A percentile compares a stretch with the other conserved stretches of the same genome.
These are phyloP conservation scores for Microsporum canis DNA, from an alignment of 2,329 filamentous ascomycete species.

Conservation along the genomic window DNA sequence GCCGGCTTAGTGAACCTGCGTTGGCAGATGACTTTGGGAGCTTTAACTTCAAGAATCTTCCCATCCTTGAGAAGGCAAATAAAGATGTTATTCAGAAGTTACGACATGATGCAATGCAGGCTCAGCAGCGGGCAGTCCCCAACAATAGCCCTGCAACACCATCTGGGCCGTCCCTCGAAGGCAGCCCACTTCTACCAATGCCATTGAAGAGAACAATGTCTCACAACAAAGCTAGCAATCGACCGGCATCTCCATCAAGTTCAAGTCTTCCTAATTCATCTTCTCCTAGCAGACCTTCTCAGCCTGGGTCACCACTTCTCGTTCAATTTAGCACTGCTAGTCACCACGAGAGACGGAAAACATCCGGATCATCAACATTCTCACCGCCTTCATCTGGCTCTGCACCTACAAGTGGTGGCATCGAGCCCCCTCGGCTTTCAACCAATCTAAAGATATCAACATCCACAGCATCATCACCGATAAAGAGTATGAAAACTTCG, in stretches of 20 bases:
- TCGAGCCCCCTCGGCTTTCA: constrained; percentile 57
- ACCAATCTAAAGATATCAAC: constrained; percentile 39
- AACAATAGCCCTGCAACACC: constrained; percentile 25
- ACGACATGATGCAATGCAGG: constrained; percentile 75
- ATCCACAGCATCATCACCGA: constrained; percentile 45
- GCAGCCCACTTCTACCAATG: constrained; percentile 70
- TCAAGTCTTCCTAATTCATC: constrained; percentile 72
- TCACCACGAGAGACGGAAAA: constrained; percentile 74
- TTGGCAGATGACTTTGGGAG: constrained; percentile 86
- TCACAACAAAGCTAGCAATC: constrained; percentile 62
- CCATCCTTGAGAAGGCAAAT: constrained; percentile 93
- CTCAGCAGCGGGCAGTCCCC: constrained; percentile 43
- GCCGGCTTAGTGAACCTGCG: constrained; percentile 82
- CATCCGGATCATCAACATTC: constrained; percentile 75
- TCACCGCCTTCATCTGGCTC: constrained; percentile 48
- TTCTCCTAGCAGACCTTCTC: constrained; percentile 75
- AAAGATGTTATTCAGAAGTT: constrained; percentile 98
- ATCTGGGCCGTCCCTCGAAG: constrained; percentile 62
- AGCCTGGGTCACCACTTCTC: constrained; percentile 80
- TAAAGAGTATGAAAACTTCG: constrained; percentile 34
- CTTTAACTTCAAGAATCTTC: constrained; percentile 94
- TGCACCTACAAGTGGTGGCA: constrained; percentile 42
- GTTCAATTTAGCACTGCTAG: constrained; percentile 88
- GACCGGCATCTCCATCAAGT: constrained; percentile 77
- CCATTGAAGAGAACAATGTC: constrained; percentile 74